A percentile compares a stretch with the other conserved stretches of the same genome.
These are phyloP conservation scores for Lumnitzera racemosa DNA, from an alignment of 345 rosid species.

Conservation along the genomic window DNA sequence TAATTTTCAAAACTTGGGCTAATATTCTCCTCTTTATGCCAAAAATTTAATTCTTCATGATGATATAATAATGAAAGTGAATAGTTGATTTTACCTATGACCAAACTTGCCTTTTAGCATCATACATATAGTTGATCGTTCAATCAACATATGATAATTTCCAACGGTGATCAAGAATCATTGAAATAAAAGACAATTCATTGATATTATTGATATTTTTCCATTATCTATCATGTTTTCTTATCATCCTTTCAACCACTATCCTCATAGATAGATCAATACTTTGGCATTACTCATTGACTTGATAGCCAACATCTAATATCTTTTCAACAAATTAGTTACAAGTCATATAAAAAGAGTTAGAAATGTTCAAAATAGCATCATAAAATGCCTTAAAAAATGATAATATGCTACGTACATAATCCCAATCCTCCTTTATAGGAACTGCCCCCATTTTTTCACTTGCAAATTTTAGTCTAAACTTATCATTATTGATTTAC, in stretches of 20 bases:
- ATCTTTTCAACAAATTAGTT: not conserved
- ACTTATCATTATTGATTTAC: not conserved
- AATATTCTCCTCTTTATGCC: too few species aligned
- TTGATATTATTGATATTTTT: not conserved
- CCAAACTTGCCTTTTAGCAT: too few species aligned
- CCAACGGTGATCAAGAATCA: not conserved
- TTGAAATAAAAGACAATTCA: not conserved
- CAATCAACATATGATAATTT: too few species aligned
- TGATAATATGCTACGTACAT: slow-evolving; percentile 1
- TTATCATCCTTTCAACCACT: slow-evolving; percentile 5
- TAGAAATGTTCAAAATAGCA: not conserved
- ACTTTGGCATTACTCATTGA: not conserved
- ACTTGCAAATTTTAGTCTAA: not conserved
- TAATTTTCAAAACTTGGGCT: too few species aligned
- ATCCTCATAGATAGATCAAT: not conserved
- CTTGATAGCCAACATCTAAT: not conserved
- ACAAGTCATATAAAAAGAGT: slow-evolving; percentile 2
- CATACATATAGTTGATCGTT: too few species aligned
- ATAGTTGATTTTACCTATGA: too few species aligned
- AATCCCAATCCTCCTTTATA: not conserved
- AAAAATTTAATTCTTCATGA: not conserved
- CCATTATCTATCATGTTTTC: slow-evolving; percentile 7
- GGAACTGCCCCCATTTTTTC: not conserved
- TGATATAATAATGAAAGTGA: not conserved
- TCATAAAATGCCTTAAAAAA: slow-evolving; percentile 1